Evolutionary conservation across 2,329 filamentous ascomycete genomes (phyloP), one percentile per base, ranked within the genome.

Genomic region (Trichophyton schoenleinii): DNA sequence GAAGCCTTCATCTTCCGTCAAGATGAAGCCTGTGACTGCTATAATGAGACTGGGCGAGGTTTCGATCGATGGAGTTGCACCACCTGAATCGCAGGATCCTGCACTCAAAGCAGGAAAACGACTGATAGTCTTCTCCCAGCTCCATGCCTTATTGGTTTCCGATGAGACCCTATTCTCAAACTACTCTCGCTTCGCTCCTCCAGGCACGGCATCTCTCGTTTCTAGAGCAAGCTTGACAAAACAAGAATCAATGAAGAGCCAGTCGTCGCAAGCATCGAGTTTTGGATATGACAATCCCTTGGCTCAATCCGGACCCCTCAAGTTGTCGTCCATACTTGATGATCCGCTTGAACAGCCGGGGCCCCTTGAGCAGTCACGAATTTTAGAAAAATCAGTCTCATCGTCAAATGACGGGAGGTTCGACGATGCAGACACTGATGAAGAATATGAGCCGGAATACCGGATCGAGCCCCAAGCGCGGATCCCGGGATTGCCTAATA

Each of bases 141-240:
- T 81, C 28, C 75, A 75, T 61, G 70, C 76, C 20, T 72, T 76
- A 55, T 66, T 81, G 3, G 69, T 81, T 18, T 79, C 78, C 3
- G 77, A 80, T 63, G 72, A 76, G 2, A 71, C 74, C 2, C 75
- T 77, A n/a, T 80, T 81, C 59, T 74, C 75, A 3, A 77, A 74
- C 25, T 74, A 77, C 65, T 71, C 75, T 48, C 69, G 71, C 3
- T 77, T 76, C 41, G 67, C 25, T 67, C 3, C 62, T 65, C 7
- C 72, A 70, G 34, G 22, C 9, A 11, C 25, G 34, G n/a, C 42
- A 62, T 67, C 2, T 74, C 70, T 9, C 36, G 25, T 46, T 8
- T 36, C 46, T 11, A 20, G 71, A 73, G 9, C 67, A 70, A 20
- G 70, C 70, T 20, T 36, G 25, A 48, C 58, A n/a, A 60, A 53